Evolutionary conservation across 1,139 yeast species (phyloP).

Genomic region (Suhomyces anneliseae): DNA sequence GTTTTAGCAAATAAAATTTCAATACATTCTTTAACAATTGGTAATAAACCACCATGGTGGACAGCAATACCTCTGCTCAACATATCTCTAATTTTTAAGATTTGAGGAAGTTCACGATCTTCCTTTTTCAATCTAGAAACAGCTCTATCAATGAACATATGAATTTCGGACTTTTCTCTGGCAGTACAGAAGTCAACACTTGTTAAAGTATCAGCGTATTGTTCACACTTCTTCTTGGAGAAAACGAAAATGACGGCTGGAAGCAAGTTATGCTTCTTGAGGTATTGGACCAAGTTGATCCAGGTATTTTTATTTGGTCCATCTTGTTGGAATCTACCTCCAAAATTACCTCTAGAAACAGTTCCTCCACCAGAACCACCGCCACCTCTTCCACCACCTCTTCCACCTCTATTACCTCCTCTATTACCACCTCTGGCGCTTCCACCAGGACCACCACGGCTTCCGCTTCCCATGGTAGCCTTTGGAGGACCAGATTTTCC

Average conservation of each 20-base stretch:
- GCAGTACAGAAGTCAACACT: slow-evolving; percentile 80
- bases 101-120: slow-evolving; percentile 92
- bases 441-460: slow-evolving; percentile 48
- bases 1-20: slow-evolving; percentile 88
- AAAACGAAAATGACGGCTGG: slow-evolving; percentile 95
- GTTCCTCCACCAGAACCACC: slow-evolving; percentile 20
- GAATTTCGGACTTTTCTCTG: slow-evolving; percentile 85
- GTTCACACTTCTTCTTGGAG: slow-evolving; percentile 90
- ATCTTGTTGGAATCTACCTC: slow-evolving; percentile 46
- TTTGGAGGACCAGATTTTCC: slow-evolving; percentile 35
- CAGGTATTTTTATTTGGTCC: slow-evolving; percentile 81
- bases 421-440: slow-evolving; percentile 36
- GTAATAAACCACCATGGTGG: slow-evolving; percentile 95
- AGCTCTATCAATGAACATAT: slow-evolving; percentile 88
- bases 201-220: slow-evolving; percentile 76
- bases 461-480: slow-evolving; percentile 42
- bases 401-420: slow-evolving; percentile 26
- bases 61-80: slow-evolving; percentile 91
- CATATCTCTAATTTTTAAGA: slow-evolving; percentile 75
- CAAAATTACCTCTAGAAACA: slow-evolving; percentile 27
- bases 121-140: slow-evolving; percentile 85
- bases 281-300: slow-evolving; percentile 70
- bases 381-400: slow-evolving; percentile 25
- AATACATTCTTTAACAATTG: slow-evolving; percentile 92
- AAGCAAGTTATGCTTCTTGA: slow-evolving; percentile 63